Conservation (phyloP, 176 grass and related monocot genomes). For the Carex myosuroides region DNA sequence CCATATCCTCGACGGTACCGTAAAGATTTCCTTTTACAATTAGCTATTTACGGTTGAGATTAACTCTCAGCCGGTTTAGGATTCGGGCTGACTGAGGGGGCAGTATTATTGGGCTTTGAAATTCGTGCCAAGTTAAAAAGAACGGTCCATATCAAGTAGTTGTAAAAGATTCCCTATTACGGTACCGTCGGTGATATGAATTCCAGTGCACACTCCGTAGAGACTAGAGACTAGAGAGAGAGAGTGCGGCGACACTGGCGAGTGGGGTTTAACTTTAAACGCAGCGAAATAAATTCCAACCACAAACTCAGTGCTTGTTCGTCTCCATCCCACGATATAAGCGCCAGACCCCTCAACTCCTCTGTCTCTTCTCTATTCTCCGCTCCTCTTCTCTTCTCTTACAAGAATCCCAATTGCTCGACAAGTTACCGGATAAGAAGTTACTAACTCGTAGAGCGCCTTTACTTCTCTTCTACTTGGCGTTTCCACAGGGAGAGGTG, state of each 20-base stretch:
- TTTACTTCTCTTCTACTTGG: background rate
- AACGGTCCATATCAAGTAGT: no score
- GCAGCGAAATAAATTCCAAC: conserved; percentile 35
- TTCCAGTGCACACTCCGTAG: background rate
- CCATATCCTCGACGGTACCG: no score
- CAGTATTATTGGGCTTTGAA: no score
- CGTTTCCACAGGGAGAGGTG: background rate
- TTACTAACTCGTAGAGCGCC: background rate
- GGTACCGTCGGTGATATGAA: no score
- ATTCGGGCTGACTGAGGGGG: no score
- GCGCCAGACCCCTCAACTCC: background rate
- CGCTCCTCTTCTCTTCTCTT: background rate
- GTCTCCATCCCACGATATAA: background rate
- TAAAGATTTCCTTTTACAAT: no score
- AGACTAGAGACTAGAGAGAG: background rate
- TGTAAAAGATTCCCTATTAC: no score
- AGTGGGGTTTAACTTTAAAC: background rate
- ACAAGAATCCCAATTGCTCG: background rate
- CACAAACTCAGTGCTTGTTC: conserved; percentile 30
- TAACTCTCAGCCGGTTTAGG: no score
- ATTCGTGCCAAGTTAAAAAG: no score
- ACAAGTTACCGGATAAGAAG: background rate
- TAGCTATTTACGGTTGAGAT: no score
- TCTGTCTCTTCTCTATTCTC: background rate
- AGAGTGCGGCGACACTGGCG: background rate